Evolutionary conservation across 2,329 filamentous ascomycete genomes (phyloP), one percentile per base, ranked within the genome.

Genomic region (Aspergillus chevalieri): DNA sequence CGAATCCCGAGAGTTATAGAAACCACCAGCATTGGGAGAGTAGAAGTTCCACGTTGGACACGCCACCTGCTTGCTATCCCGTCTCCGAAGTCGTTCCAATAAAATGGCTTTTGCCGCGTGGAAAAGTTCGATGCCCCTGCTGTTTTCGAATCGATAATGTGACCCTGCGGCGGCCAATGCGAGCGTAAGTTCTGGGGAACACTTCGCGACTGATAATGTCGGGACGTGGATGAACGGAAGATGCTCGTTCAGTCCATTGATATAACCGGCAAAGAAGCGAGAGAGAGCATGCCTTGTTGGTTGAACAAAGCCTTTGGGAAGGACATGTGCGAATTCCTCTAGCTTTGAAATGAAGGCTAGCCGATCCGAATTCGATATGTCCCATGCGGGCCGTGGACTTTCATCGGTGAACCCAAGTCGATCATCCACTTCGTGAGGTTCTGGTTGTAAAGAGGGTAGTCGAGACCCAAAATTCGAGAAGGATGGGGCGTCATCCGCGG

Each of bases 81-180:
- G 67, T 50, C 74, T 69, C 39, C 74, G 71, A 36, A 81, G 74
- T 15, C 78, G 74, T 55, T 79, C 73, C 1, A 74, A 67, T 30
- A 80, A 69, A 30, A 83, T 76, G 7, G 77, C 71, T 56, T 78
- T 79, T 9, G 78, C 77, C 10, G 78, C 76, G 60, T 79, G 76
- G 57, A 81, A 83, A 2, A 83, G 69, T 42, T 80, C 74, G 34
- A 81, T 78, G 0, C 77, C 78, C 45, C 76, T 67, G 50, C 64
- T 71, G 49, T 74, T 74, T 58, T 75, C 73, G 52, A 75, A 75
- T 34, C 73, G 65, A 52, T 75, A 75, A 55, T 75, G 73, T 33
- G 73, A 74, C 3, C 73, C 73, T 6, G 76, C 73, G 14, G 78
- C 76, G 28, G 76, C 75, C 50, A 79, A 68, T 9, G 76, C 74